Evolutionary conservation across 768 basidiomycete species (phyloP).

Genomic region (Psilocybe sp.): DNA sequence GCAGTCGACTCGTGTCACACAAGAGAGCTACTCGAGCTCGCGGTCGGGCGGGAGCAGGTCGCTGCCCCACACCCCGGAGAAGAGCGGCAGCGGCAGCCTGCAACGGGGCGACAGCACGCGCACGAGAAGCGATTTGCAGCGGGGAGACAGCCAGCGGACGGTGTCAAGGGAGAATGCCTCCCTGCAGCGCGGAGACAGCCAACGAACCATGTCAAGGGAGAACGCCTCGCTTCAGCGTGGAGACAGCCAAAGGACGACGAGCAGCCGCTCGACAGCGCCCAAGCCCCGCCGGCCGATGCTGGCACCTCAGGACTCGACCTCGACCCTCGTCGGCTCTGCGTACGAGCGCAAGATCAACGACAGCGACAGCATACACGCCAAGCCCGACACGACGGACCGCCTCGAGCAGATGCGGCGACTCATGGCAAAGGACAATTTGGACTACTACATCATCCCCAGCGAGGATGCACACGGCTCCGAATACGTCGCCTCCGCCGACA

Average conservation of each 20-base stretch:
- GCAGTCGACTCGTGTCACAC: constrained; percentile 33
- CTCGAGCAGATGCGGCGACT: constrained; percentile 60
- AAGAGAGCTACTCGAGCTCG: constrained; percentile 8
- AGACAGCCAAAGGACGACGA: constrained; percentile 9
- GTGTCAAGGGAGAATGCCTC: no score
- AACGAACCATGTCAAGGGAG: no score
- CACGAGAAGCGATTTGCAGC: no score
- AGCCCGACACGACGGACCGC: constrained; percentile 56
- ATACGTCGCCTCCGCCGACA: constrained; percentile 74
- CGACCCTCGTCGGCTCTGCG: constrained; percentile 75
- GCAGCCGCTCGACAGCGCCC: constrained; percentile 30
- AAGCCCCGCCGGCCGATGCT: constrained; percentile 33
- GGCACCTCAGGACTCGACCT: constrained; percentile 61
- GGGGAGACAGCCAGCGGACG: no score
- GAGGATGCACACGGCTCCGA: constrained; percentile 86
- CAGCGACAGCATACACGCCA: constrained; percentile 48
- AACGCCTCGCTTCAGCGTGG: no score
- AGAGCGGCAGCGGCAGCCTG: no score
- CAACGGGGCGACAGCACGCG: no score
- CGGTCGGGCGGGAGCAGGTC: no score
- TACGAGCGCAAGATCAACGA: constrained; percentile 69
- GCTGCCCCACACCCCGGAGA: no score
- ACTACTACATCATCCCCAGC: constrained; percentile 74
- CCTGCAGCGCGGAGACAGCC: no score
- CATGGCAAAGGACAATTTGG: constrained; percentile 66